These are phyloP conservation scores for Luzula sylvatica DNA, from an alignment of 176 grass and related monocot species.

Conservation along the genomic window DNA sequence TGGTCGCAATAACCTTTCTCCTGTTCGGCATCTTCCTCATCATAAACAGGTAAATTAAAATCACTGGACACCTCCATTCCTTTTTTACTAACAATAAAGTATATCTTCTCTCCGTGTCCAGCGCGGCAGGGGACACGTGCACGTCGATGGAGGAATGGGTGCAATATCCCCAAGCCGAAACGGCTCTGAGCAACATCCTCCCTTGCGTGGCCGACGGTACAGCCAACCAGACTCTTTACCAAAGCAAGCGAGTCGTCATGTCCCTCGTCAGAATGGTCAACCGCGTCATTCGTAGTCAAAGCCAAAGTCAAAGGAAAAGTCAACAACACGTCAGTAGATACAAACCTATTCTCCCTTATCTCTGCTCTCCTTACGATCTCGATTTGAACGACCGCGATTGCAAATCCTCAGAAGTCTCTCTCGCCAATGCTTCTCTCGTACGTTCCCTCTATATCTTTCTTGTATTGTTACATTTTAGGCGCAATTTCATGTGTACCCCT, in stretches of 20 bases:
- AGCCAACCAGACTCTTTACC: constrained; percentile 74
- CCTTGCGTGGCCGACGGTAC: constrained; percentile 82
- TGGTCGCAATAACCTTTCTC: constrained; percentile 63
- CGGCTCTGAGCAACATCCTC: constrained; percentile 73
- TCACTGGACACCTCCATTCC: background rate
- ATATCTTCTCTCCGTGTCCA: constrained; percentile 22
- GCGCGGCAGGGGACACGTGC: constrained; percentile 69
- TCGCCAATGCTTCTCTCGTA: constrained; percentile 67
- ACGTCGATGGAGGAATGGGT: constrained; percentile 88
- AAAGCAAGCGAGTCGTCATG: constrained; percentile 72
- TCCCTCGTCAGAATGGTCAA: constrained; percentile 65
- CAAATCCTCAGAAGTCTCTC: constrained; percentile 46
- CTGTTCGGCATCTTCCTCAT: constrained; percentile 66
- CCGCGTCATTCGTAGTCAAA: constrained; percentile 41
- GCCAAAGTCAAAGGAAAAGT: constrained; percentile 4
- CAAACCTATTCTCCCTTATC: constrained; percentile 52
- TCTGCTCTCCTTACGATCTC: constrained; percentile 75
- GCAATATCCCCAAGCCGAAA: constrained; percentile 67
- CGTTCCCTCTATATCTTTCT: background rate
- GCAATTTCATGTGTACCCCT: too few species aligned
- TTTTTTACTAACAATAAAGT: background rate
- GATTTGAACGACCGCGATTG: constrained; percentile 46
- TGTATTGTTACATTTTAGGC: too few species aligned
- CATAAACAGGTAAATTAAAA: constrained; percentile 60
- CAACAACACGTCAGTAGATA: background rate